A percentile compares a stretch with the other conserved stretches of the same genome.
These are phyloP conservation scores for Orbilia javanica DNA, from an alignment of 2,329 filamentous ascomycete species.

Conservation along the genomic window DNA sequence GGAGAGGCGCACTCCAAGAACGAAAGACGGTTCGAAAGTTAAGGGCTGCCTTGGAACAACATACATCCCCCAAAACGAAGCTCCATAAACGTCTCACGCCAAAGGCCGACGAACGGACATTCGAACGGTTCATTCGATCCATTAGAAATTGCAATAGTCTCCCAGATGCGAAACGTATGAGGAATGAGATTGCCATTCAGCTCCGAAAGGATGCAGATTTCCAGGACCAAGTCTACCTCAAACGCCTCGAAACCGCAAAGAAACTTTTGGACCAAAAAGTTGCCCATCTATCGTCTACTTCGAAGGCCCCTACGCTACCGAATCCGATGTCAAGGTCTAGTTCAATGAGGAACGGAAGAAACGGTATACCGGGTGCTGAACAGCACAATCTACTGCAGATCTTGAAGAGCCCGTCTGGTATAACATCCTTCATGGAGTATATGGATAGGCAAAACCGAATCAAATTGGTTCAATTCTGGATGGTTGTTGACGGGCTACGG, in stretches of 20 bases:
- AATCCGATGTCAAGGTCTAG: constrained; percentile 61
- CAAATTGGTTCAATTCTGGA: constrained; percentile 95
- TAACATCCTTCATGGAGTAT: constrained; percentile 99
- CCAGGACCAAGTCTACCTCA: constrained; percentile 85
- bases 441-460: constrained; percentile 93
- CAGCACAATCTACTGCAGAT: constrained; percentile 59
- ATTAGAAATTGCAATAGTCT: constrained; percentile 90
- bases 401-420: constrained; percentile 73
- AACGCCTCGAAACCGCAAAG: constrained; percentile 91
- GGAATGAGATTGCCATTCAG: constrained; percentile 92
- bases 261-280: constrained; percentile 90
- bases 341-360: constrained; percentile 28
- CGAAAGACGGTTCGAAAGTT: constrained; percentile 93
- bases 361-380: constrained; percentile 57
- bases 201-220: constrained; percentile 86
- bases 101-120: constrained; percentile 88
- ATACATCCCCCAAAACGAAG: constrained; percentile 79
- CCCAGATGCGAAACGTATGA: constrained; percentile 90
- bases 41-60: constrained; percentile 90
- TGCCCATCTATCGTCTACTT: constrained; percentile 78
- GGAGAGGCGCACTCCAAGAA: constrained; percentile 89
- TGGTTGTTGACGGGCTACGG: constrained; percentile 95
- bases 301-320: constrained; percentile 64
- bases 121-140: constrained; percentile 91
- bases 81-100: constrained; percentile 79